Base-by-base conservation (phyloP, 805 yeast genomes). In the Wickerhamomyces alni region DNA sequence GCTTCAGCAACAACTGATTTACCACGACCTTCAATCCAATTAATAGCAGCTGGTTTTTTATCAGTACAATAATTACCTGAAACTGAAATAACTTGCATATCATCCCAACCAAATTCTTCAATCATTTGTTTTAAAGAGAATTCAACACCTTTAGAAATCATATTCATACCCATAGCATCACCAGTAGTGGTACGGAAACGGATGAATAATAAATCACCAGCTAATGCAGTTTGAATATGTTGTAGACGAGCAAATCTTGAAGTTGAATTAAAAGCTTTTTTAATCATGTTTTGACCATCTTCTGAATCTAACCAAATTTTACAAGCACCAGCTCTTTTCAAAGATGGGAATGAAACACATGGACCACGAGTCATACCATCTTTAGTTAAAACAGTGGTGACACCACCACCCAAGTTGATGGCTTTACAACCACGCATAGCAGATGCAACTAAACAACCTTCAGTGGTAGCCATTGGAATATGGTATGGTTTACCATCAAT, bases 291-390 rank as follows among this genome's bases (percentile, higher is more conserved):
- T 59, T 83, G 93, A 44, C 99, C 99, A 54, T 87, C 98, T 47
- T 84, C 95, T 26, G 96, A 85, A 59, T 93, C 99, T 41, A 93
- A 70, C 97, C 97, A 93, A 24, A 85, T 63, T 62, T 93, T 93
- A 54, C 96, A 93, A 19, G 87, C 87, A 56, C 98, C 99, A 10
- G 98, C 88, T 65, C 97, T 79, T 19, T 69, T 60, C 58, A 93
- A 74, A 8, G 83, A 65, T 33, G 93, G 84, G 72, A 93, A 93
- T 25, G 84, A 69, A 37, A 93, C 96, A 74, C 96, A 88, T 33
- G 99, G 99, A 30, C 99, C 99, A 69, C 99, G 84, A 15, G 99
- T 89, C 99, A 93, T 93, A 63, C 98, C 97, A 60, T 93, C 99
- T 51, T 80, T 84, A 12, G 96, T 87, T 50, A 93, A 72, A 19